Conservation (phyloP, 805 yeast genomes). For the Zygosaccharomyces lentus region DNA sequence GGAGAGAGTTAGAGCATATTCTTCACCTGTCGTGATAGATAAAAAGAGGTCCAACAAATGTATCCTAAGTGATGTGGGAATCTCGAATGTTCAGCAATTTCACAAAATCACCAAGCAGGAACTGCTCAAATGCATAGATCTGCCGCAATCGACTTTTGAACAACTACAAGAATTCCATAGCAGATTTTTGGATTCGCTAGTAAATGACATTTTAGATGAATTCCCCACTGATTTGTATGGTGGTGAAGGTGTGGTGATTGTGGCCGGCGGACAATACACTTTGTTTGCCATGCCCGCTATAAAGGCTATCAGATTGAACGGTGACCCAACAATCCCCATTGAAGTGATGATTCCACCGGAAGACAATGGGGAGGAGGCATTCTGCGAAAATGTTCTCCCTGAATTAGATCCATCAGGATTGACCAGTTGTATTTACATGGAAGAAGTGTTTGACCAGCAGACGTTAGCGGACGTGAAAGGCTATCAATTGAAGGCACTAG, state of each 20-base stretch:
- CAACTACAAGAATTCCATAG: constrained; percentile 15
- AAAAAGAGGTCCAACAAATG: constrained; percentile 12
- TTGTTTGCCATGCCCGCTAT: constrained; percentile 65
- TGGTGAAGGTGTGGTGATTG: constrained; percentile 43
- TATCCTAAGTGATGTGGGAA: constrained; percentile 12
- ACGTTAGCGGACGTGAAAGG: constrained; percentile 48
- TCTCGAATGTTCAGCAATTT: constrained; percentile 8
- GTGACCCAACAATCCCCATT: constrained; percentile 61
- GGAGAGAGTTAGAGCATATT: constrained; percentile 13
- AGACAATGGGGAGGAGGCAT: constrained; percentile 56
- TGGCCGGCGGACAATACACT: constrained; percentile 75
- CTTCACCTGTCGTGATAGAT: constrained; percentile 16
- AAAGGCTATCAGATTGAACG: constrained; percentile 54
- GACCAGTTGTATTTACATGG: constrained; percentile 62
- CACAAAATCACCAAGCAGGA: constrained; percentile 14
- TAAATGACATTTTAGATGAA: constrained; percentile 11
- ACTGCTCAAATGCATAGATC: constrained; percentile 15
- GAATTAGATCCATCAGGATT: constrained; percentile 36
- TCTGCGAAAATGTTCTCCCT: constrained; percentile 60
- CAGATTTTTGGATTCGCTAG: constrained; percentile 9
- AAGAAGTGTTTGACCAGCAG: constrained; percentile 48
- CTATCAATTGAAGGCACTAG: constrained; percentile 65
- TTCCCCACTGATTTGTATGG: constrained; percentile 35
- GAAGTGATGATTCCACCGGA: constrained; percentile 69
- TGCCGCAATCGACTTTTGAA: constrained; percentile 11